phyloP scores from a whole-genome alignment of 306 rosid genomes.

The Rubus idaeus region DNA sequence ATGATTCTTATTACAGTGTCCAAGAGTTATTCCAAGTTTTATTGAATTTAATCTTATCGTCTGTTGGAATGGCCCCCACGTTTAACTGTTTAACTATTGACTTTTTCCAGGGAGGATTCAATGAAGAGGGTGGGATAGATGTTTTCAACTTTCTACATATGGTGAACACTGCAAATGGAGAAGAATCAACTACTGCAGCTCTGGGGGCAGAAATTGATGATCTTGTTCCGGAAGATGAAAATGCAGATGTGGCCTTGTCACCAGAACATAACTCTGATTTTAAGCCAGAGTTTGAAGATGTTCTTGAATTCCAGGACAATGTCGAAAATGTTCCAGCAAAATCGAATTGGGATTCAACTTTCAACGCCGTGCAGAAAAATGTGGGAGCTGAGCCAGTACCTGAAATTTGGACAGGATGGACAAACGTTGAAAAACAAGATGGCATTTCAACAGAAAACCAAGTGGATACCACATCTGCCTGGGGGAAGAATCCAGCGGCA shows the following conservation, averaged over 20 bases:
- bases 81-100: constrained; percentile 22
- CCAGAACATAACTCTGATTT: constrained; percentile 53
- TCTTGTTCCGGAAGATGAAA: constrained; percentile 51
- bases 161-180: constrained; percentile 54
- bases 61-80: constrained; percentile 11
- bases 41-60: constrained; percentile 11
- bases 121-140: constrained; percentile 59
- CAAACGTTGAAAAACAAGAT: background rate
- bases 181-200: constrained; percentile 57
- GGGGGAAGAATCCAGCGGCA: background rate
- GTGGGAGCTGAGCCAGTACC: background rate
- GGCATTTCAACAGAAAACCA: constrained; percentile 5
- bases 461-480: background rate
- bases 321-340: constrained; percentile 24
- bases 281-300: constrained; percentile 75
- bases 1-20: constrained; percentile 5
- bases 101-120: constrained; percentile 50
- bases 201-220: constrained; percentile 81
- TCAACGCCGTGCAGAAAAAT: constrained; percentile 7
- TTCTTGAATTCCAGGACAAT: constrained; percentile 36
- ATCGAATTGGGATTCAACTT: constrained; percentile 38
- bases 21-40: background rate
- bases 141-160: constrained; percentile 69
- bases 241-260: constrained; percentile 45
- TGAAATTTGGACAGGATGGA: constrained; percentile 22